These are phyloP conservation scores for Forsythia viridissima DNA, from an alignment of 257 asterid species.

Conservation along the genomic window DNA sequence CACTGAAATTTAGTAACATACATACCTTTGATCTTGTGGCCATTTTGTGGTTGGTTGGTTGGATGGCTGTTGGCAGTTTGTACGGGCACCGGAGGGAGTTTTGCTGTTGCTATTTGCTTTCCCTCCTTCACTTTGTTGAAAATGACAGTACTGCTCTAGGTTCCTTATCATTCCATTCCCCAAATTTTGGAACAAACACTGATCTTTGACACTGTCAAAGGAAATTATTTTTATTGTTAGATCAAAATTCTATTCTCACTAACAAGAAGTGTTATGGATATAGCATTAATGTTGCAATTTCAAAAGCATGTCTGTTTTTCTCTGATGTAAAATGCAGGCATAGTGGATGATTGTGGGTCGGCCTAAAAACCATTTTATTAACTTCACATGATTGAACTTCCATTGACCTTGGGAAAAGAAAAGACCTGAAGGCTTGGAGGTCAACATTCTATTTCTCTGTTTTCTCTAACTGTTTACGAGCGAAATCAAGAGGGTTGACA, in stretches of 20 bases:
- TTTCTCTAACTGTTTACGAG: too few species aligned
- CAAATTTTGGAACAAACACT: conserved; percentile 44
- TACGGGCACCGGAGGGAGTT: conserved; percentile 27
- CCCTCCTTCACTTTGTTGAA: conserved; percentile 47
- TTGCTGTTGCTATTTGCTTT: conserved; percentile 37
- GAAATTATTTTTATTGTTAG: neutral
- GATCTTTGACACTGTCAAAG: conserved; percentile 28
- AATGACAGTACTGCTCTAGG: conserved; percentile 37
- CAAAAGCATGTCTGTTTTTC: too few species aligned
- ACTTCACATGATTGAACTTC: too few species aligned
- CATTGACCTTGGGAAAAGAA: too few species aligned
- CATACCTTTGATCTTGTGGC: conserved; percentile 25
- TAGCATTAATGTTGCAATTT: too few species aligned
- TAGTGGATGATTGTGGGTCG: too few species aligned
- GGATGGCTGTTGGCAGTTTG: conserved; percentile 2
- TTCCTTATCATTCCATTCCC: conserved; percentile 47
- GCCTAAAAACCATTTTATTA: too few species aligned
- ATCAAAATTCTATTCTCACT: neutral
- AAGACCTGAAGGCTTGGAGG: too few species aligned
- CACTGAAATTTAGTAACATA: neutral
- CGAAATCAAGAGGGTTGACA: too few species aligned
- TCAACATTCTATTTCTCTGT: too few species aligned
- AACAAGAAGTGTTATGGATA: neutral
- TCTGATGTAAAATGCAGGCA: too few species aligned
- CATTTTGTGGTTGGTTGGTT: conserved; percentile 1